Evolutionary conservation across 2,329 filamentous ascomycete species (phyloP).

Genomic region (Neofusicoccum ribis): DNA sequence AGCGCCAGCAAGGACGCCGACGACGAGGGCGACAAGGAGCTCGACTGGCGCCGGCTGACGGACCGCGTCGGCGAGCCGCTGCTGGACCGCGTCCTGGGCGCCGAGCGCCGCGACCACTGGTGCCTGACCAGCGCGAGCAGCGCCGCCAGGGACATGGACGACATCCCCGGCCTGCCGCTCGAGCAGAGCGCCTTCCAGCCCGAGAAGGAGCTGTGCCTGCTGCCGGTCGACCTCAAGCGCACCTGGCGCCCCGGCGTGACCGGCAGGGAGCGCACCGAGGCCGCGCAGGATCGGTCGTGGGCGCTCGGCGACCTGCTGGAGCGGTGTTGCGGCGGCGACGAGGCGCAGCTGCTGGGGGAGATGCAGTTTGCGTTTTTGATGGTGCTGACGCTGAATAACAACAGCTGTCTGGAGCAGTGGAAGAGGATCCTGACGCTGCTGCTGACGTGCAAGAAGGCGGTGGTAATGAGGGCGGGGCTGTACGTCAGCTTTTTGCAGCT

Average conservation of each 20-base stretch:
- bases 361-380: conserved; percentile 64
- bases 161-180: conserved; percentile 58
- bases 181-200: conserved; percentile 29
- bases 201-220: conserved; percentile 50
- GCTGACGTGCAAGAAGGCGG: conserved; percentile 57
- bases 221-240: conserved; percentile 61
- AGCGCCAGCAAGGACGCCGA: conserved; percentile 34
- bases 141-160: conserved; percentile 56
- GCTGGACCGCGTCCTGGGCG: conserved; percentile 53
- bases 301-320: conserved; percentile 56
- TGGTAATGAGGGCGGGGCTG: conserved; percentile 49
- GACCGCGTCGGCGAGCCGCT: conserved; percentile 50
- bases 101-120: conserved; percentile 51
- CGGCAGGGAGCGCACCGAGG: conserved; percentile 62
- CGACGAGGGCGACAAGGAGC: conserved; percentile 42
- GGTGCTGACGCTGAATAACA: conserved; percentile 65
- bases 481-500: conserved; percentile 54
- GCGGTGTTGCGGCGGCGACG: conserved; percentile 36
- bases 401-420: conserved; percentile 67
- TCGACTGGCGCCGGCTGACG: conserved; percentile 57
- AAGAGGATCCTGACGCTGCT: conserved; percentile 59
- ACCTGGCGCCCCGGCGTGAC: conserved; percentile 64
- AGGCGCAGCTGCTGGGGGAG: conserved; percentile 53
- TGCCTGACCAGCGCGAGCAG: conserved; percentile 59
- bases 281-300: conserved; percentile 64